Percentiles rank a stretch among this genome's conserved stretches.
These are phyloP conservation scores for Plasmodium gonderi DNA, from an alignment of 169 alveolate genomes.

Conservation along the genomic window DNA sequence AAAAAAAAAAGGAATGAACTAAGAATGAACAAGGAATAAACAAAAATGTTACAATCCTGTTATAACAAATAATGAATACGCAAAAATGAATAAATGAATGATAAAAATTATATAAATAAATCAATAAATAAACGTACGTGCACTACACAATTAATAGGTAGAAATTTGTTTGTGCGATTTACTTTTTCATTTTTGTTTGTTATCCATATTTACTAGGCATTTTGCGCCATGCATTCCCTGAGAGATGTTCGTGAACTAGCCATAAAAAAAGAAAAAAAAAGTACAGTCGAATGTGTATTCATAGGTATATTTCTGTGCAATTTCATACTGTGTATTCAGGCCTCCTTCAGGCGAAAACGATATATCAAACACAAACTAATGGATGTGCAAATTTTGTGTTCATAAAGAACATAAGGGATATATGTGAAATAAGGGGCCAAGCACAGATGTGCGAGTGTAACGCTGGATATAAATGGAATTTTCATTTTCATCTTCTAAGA, in stretches of 20 bases:
- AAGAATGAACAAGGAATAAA: too few relatives aligned
- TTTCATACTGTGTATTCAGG: background rate
- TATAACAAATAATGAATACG: background rate
- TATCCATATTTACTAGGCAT: slow-evolving; percentile 58
- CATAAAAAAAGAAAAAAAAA: background rate
- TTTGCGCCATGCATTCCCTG: slow-evolving; percentile 72
- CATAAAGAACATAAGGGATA: background rate
- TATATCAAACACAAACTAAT: background rate
- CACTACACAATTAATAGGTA: background rate
- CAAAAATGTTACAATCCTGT: background rate
- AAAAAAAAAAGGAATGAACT: too few relatives aligned
- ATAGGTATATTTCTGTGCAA: background rate
- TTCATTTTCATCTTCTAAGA: background rate
- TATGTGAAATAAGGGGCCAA: background rate
- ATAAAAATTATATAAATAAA: slow-evolving; percentile 7
- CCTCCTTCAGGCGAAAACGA: background rate
- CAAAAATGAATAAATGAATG: background rate
- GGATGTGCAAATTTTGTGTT: background rate
- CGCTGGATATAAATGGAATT: background rate
- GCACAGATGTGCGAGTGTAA: background rate
- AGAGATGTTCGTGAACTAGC: slow-evolving; percentile 66
- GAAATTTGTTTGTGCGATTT: background rate
- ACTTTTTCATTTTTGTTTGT: background rate
- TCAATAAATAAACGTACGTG: background rate
- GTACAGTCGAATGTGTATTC: background rate